A percentile compares a stretch with the other conserved stretches of the same genome.
phyloP scores from a whole-genome alignment of 1,284 basidiomycete species.

The Leccinum subspadiceum region DNA sequence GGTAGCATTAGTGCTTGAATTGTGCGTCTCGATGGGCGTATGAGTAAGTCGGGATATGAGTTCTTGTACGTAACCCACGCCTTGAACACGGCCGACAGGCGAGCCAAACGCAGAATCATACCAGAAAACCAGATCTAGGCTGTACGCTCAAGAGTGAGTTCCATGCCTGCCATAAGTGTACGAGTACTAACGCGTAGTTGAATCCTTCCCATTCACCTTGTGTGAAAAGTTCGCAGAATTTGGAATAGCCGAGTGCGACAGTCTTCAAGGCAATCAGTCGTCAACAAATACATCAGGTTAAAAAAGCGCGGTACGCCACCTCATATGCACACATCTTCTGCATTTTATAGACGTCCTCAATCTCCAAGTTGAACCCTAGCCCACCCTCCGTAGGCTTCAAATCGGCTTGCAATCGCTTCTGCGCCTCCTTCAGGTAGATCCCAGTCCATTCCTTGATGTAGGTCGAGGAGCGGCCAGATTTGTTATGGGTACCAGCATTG shows the following conservation, averaged over 20 bases:
- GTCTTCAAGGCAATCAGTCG: slow-evolving; percentile 49
- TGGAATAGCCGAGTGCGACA: slow-evolving; percentile 85
- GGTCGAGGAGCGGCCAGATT: slow-evolving; percentile 53
- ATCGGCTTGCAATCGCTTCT: slow-evolving; percentile 57
- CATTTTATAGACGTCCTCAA: slow-evolving; percentile 71
- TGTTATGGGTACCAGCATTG: slow-evolving; percentile 51
- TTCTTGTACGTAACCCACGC: slow-evolving; percentile 84
- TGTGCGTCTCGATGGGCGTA: slow-evolving; percentile 64
- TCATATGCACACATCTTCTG: slow-evolving; percentile 86
- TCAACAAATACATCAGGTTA: neutral
- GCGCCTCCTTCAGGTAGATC: slow-evolving; percentile 70
- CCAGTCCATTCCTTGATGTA: slow-evolving; percentile 65
- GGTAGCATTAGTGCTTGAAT: slow-evolving; percentile 80
- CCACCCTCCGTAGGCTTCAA: slow-evolving; percentile 40
- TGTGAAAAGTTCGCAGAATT: slow-evolving; percentile 89
- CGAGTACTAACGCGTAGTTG: slow-evolving; percentile 65
- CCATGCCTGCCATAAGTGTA: neutral
- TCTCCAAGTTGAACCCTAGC: slow-evolving; percentile 63
- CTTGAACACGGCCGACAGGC: slow-evolving; percentile 73
- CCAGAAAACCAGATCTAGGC: slow-evolving; percentile 39
- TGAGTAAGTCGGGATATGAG: slow-evolving; percentile 77
- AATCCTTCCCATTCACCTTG: slow-evolving; percentile 89
- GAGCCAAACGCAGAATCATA: slow-evolving; percentile 81
- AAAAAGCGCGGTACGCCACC: slow-evolving; percentile 38
- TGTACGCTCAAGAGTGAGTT: neutral